Percentiles rank a stretch among this genome's conserved stretches.
Evolutionary conservation across 345 rosid species (phyloP).

Genomic region (Euphorbia pulcherrima): DNA sequence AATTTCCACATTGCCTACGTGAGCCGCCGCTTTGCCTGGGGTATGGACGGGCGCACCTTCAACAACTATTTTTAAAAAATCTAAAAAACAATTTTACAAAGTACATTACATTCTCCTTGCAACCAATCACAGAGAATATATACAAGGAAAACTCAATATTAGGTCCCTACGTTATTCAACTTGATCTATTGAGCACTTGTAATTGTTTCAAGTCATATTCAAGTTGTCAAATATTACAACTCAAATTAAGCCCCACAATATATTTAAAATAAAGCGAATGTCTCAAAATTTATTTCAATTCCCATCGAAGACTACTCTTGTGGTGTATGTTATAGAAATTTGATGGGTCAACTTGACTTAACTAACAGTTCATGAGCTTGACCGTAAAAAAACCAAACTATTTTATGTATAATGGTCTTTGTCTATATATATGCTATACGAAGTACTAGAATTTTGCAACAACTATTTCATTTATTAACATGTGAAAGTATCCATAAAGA

Average conservation of each 20-base stretch:
- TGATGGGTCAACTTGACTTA: not conserved
- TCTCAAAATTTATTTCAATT: not conserved
- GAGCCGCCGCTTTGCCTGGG: no score
- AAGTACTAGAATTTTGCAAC: not conserved
- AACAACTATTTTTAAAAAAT: no score
- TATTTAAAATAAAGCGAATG: no score
- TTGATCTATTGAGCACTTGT: not conserved
- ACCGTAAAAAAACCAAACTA: no score
- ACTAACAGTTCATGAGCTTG: not conserved
- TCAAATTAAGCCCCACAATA: not conserved
- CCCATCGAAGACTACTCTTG: not conserved
- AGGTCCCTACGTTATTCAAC: not conserved
- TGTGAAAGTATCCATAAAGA: not conserved
- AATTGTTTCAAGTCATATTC: not conserved
- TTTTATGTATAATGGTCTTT: not conserved
- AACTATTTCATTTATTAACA: not conserved
- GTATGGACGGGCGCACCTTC: no score
- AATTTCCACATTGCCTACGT: no score
- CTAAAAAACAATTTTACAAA: no score
- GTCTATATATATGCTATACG: not conserved
- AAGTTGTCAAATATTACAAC: not conserved
- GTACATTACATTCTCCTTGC: not conserved
- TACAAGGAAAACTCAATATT: not conserved
- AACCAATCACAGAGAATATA: not conserved
- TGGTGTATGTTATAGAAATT: not conserved